Conservation (phyloP, 2,329 filamentous ascomycete species). For the Penicillium paneum region DNA sequence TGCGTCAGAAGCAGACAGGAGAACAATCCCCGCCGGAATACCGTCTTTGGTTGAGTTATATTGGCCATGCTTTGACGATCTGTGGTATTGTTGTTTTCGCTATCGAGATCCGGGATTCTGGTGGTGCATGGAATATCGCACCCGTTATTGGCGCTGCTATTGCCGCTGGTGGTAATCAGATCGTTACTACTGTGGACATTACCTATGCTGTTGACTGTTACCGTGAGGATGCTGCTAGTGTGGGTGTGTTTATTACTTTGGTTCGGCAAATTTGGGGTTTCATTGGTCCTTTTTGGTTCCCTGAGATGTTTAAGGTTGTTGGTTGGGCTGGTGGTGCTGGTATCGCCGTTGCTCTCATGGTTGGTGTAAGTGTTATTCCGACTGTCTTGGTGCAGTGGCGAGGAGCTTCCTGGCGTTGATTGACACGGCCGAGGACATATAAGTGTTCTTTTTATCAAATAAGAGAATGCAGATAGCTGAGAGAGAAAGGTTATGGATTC, state of each 20-base stretch:
- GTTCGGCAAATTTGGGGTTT: constrained; percentile 46
- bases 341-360: constrained; percentile 29
- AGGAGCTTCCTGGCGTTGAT: constrained; percentile 25
- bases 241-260: constrained; percentile 61
- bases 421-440: not conserved
- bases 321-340: constrained; percentile 32
- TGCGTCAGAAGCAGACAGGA: constrained; percentile 28
- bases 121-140: constrained; percentile 53
- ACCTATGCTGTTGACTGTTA: constrained; percentile 61
- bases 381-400: constrained; percentile 30
- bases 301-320: constrained; percentile 34
- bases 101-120: constrained; percentile 48
- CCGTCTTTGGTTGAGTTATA: constrained; percentile 59
- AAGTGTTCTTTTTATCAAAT: not conserved
- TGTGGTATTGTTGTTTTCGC: constrained; percentile 57
- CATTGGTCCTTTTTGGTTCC: constrained; percentile 40
- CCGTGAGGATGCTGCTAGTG: constrained; percentile 52
- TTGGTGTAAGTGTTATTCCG: constrained; percentile 31
- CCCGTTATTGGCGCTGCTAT: constrained; percentile 56
- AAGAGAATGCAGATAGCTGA: not conserved
- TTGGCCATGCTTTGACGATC: constrained; percentile 52
- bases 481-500: not conserved
- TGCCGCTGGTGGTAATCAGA: constrained; percentile 56
- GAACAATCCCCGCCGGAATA: constrained; percentile 50
- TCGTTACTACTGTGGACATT: constrained; percentile 60